Evolutionary conservation across 495 filamentous ascomycete genomes (phyloP), one percentile per base, ranked within the genome.

Genomic region (Neurospora terricola): DNA sequence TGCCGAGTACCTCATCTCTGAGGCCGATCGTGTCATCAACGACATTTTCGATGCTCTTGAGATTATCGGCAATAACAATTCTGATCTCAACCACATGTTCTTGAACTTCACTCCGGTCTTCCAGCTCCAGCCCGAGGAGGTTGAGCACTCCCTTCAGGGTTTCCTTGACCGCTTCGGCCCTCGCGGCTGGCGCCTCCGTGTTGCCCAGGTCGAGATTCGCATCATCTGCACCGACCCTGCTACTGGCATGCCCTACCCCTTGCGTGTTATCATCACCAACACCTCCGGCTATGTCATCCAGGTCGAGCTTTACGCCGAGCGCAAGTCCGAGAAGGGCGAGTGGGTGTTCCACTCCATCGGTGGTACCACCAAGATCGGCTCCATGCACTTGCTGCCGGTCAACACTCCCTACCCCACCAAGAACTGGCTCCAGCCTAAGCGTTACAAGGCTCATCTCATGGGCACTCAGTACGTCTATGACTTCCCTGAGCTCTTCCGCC

Each of bases 81-180:
- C 96, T 68, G 96, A 99, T 87, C 87, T 99, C 77, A 99, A 99
- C 86, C 96, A 99, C 86, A 97, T 99, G 88, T 99, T 98, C 88
- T 94, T 99, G 86, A 98, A 99, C 88, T 99, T 99, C 86, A 93
- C 92, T 0, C 91, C 91, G 12, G 92, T 98, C 70, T 98, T 99
- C 90, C 93, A 94, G 78, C 88, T 99, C 43, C 86, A 92, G 80
- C 94, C 96, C 12, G 82, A 89, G 71, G 95, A 97, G 84, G 94
- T 99, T 38, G 94, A 98, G 83, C 89, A 97, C 82, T 96, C 96
- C 16, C 88, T 99, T 62, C 93, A 90, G 78, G 94, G 96, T 40
- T 98, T 99, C 88, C 84, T 99, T 71, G 96, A 98, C 77, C 92
- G 96, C 70, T 99, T 98, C 77, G 96, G 96, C 75, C 92, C 93